phyloP scores from a whole-genome alignment of 306 rosid species.

The Lagenaria siceraria region DNA sequence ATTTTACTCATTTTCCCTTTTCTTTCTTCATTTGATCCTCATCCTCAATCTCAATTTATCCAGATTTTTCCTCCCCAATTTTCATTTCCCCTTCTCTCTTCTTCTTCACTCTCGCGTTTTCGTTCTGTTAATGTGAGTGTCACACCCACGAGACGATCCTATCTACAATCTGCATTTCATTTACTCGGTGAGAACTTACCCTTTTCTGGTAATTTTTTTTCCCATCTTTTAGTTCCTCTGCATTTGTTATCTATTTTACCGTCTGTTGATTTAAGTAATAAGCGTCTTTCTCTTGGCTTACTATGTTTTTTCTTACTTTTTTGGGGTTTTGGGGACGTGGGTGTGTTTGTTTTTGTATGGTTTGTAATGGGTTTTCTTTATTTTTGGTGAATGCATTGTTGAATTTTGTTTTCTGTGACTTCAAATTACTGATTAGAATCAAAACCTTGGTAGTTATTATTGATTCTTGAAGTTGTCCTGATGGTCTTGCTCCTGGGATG shows the following conservation, averaged over 20 bases:
- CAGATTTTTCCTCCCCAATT: slow-evolving; percentile 12
- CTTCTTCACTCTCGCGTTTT: neutral
- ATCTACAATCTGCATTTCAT: neutral
- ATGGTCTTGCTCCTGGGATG: slow-evolving; percentile 4
- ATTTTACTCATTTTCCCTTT: too few relatives aligned
- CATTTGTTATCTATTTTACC: neutral
- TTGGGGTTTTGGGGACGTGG: neutral
- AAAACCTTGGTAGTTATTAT: neutral
- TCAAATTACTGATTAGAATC: slow-evolving; percentile 1
- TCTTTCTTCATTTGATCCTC: neutral
- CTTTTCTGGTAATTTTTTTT: neutral
- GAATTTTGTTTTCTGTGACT: neutral
- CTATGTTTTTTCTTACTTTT: neutral
- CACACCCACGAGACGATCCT: neutral
- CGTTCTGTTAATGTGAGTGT: neutral
- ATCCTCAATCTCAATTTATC: neutral
- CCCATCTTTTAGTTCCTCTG: neutral
- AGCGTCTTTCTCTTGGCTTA: neutral
- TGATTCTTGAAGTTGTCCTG: slow-evolving; percentile 8
- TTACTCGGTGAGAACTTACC: neutral
- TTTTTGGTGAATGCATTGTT: neutral
- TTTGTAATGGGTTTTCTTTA: neutral
- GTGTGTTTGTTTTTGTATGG: neutral
- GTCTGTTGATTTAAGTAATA: neutral
- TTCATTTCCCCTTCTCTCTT: neutral